These are phyloP conservation scores for Cylindrotheca fusiformis DNA, from an alignment of 108 stramenopile species.

Conservation along the genomic window DNA sequence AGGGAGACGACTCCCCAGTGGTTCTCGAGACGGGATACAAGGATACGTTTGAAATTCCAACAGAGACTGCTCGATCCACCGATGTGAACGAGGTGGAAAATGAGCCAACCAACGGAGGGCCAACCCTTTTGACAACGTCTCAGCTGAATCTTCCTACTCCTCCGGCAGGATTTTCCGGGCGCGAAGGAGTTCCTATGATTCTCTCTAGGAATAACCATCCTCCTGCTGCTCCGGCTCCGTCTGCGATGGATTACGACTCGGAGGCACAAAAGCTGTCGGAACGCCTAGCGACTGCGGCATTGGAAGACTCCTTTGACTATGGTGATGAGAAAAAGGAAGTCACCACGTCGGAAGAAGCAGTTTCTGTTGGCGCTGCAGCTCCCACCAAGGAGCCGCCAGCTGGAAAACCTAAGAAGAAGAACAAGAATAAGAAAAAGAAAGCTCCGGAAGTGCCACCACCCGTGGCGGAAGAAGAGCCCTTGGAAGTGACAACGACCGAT, in stretches of 20 bases:
- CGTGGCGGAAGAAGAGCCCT: conserved; percentile 16
- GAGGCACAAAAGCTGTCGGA: conserved; percentile 35
- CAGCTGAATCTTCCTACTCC: conserved; percentile 3
- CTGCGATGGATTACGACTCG: conserved; percentile 28
- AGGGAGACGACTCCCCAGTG: conserved; percentile 4
- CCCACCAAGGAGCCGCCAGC: neutral
- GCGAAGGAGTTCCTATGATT: conserved; percentile 28
- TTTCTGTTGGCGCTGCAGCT: neutral
- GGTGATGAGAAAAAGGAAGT: conserved; percentile 31
- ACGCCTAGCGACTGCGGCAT: conserved; percentile 35
- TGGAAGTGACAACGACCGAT: conserved; percentile 49
- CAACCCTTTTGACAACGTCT: conserved; percentile 2
- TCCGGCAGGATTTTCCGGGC: neutral
- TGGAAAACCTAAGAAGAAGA: conserved; percentile 29
- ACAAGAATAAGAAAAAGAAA: conserved; percentile 41
- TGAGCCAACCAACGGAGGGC: neutral
- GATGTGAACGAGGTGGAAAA: no score
- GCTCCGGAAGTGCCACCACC: conserved; percentile 7
- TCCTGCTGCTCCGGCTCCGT: neutral
- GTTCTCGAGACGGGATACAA: conserved; percentile 10
- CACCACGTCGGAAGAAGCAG: conserved; percentile 8
- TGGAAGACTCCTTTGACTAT: conserved; percentile 35
- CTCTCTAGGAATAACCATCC: conserved; percentile 15
- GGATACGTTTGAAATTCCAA: conserved; percentile 1
- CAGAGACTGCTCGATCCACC: conserved; percentile 1